These are phyloP conservation scores for Sphaerulina populicola DNA, from an alignment of 2,329 filamentous ascomycete species.

Conservation along the genomic window DNA sequence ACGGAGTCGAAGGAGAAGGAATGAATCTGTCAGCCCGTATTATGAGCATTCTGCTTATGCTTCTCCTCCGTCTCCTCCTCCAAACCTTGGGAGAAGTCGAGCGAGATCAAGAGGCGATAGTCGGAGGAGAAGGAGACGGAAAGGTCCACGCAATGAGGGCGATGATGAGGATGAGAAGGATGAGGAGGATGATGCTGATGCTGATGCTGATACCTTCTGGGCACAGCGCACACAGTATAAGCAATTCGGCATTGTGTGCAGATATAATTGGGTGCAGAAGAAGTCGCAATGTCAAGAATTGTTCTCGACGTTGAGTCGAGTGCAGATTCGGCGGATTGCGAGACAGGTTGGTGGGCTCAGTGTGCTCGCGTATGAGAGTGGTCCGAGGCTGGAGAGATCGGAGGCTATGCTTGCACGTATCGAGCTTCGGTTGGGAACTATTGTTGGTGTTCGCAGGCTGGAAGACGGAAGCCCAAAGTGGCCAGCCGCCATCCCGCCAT, in stretches of 20 bases:
- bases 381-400: conserved; percentile 17
- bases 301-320: conserved; percentile 31
- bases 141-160: conserved; percentile 11
- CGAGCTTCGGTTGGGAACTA: conserved; percentile 27
- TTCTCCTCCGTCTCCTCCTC: conserved; percentile 12
- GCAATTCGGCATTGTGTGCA: conserved; percentile 30
- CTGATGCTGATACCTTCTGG: conserved; percentile 28
- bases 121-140: background rate
- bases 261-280: conserved; percentile 34
- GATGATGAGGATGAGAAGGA: conserved; percentile 25
- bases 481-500: too few relatives aligned
- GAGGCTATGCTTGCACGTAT: conserved; percentile 24
- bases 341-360: conserved; percentile 31
- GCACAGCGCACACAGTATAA: conserved; percentile 31
- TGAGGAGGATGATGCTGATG: conserved; percentile 25
- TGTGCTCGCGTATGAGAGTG: conserved; percentile 29
- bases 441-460: conserved; percentile 31
- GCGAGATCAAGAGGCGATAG: conserved; percentile 3
- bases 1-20: conserved; percentile 17
- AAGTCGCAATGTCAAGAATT: conserved; percentile 34
- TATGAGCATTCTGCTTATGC: conserved; percentile 26
- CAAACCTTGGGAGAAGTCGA: conserved; percentile 17
- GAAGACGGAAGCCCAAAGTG: too few relatives aligned
- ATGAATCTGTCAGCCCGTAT: conserved; percentile 19
- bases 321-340: conserved; percentile 36